Conservation (phyloP, 108 stramenopile genomes). For the Aureococcus anophagefferens region DNA sequence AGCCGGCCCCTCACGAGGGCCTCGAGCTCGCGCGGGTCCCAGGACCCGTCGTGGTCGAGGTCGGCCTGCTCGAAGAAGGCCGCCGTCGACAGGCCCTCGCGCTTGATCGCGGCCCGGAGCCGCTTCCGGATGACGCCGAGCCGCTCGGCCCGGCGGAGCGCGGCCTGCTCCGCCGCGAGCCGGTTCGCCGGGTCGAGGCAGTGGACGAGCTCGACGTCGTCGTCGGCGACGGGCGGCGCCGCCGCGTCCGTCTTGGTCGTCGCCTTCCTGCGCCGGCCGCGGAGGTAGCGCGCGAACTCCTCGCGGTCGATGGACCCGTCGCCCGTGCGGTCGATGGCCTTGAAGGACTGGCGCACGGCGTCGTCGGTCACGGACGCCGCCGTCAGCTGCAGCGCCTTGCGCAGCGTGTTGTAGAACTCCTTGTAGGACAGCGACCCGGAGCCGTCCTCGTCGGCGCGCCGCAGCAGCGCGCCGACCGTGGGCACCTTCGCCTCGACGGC, state of each 20-base stretch:
- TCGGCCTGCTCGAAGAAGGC: background rate
- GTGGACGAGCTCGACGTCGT: background rate
- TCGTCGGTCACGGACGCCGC: background rate
- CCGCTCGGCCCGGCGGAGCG: too few relatives aligned
- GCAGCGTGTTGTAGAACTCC: background rate
- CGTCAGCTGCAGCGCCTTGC: background rate
- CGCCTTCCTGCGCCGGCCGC: background rate
- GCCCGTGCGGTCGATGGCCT: background rate
- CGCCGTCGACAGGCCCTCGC: too few relatives aligned
- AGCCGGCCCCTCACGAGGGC: background rate
- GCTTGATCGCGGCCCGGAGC: background rate
- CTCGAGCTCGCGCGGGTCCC: background rate
- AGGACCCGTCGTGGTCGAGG: background rate
- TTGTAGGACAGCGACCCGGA: background rate
- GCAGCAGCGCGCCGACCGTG: background rate
- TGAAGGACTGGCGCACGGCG: background rate
- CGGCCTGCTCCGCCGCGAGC: background rate
- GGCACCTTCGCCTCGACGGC: background rate
- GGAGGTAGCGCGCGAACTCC: background rate
- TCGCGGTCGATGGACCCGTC: background rate
- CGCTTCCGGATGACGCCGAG: background rate
- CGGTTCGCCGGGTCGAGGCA: background rate
- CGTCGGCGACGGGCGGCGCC: too few relatives aligned
- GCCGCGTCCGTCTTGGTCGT: too few relatives aligned
- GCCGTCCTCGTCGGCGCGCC: background rate